Conservation (phyloP, 768 basidiomycete genomes). For the Phylloporus scabripes region DNA sequence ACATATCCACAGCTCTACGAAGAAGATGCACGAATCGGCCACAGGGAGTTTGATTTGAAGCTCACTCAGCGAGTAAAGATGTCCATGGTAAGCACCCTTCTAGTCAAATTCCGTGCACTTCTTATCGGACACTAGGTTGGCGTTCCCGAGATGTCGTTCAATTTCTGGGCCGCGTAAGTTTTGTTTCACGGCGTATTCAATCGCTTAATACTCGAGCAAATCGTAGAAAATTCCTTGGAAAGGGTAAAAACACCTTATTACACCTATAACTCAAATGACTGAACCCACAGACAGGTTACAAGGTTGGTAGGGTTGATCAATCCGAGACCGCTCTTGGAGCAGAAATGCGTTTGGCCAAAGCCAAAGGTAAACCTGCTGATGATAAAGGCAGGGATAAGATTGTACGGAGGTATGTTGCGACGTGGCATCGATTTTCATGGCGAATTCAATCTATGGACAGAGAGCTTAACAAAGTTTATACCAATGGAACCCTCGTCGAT, state of each 20-base stretch:
- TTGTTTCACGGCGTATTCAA: constrained; percentile 1
- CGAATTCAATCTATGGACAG: constrained; percentile 31
- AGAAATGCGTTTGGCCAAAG: constrained; percentile 87
- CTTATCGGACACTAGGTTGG: constrained; percentile 59
- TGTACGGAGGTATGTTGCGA: constrained; percentile 57
- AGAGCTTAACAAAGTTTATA: constrained; percentile 93
- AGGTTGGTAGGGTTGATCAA: constrained; percentile 96
- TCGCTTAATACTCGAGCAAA: constrained; percentile 1
- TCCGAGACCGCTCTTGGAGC: constrained; percentile 95
- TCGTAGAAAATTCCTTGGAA: constrained; percentile 73
- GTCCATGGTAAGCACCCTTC: constrained; percentile 74
- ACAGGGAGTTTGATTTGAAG: constrained; percentile 93
- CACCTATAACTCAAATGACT: not conserved
- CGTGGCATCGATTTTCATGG: not conserved
- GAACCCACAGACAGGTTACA: constrained; percentile 53
- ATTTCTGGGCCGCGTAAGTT: constrained; percentile 85
- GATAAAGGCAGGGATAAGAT: constrained; percentile 78
- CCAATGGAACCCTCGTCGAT: constrained; percentile 93
- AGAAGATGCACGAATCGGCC: constrained; percentile 89
- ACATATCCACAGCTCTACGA: constrained; percentile 63
- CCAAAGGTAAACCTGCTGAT: constrained; percentile 36
- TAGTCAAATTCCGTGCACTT: not conserved
- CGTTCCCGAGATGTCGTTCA: constrained; percentile 91
- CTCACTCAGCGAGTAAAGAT: constrained; percentile 91
- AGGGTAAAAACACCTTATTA: constrained; percentile 25